These are phyloP conservation scores for Echinosophora koreensis DNA, from an alignment of 306 rosid species.

Conservation along the genomic window DNA sequence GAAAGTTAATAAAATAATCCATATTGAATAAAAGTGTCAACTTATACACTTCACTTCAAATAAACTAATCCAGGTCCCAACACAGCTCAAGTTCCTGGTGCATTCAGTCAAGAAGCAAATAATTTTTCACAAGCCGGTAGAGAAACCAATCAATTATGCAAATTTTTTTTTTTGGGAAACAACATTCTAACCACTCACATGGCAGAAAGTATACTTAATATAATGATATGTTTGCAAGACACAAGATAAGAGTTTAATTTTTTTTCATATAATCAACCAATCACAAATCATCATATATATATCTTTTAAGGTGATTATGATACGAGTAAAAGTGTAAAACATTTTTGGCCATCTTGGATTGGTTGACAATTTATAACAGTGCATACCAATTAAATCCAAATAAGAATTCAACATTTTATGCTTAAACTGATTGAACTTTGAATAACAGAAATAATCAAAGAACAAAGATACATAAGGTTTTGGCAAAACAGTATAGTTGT, in stretches of 20 bases:
- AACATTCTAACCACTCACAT: constrained; percentile 5
- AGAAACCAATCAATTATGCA: neutral
- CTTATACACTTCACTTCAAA: neutral
- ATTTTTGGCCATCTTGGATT: too few species aligned
- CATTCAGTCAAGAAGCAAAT: neutral
- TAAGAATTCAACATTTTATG: neutral
- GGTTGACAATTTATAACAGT: too few species aligned
- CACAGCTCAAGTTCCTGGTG: constrained; percentile 5
- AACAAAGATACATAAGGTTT: constrained; percentile 19
- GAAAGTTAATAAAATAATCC: constrained; percentile 30
- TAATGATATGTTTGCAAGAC: neutral
- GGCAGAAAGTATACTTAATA: neutral
- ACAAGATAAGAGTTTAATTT: neutral
- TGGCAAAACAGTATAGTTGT: neutral
- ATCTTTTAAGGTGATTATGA: too few species aligned
- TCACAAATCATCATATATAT: too few species aligned
- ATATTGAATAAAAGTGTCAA: constrained; percentile 19
- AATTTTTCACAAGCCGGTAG: neutral
- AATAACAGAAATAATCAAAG: constrained; percentile 20
- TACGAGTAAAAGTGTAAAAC: too few species aligned
- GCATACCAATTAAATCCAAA: neutral
- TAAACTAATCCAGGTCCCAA: constrained; percentile 12
- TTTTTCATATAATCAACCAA: too few species aligned
- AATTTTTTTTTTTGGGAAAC: neutral
- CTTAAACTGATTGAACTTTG: neutral